Evolutionary conservation across 2,329 filamentous ascomycete species (phyloP), one percentile per base, ranked within the genome.

Genomic region (Colletotrichum lupini): DNA sequence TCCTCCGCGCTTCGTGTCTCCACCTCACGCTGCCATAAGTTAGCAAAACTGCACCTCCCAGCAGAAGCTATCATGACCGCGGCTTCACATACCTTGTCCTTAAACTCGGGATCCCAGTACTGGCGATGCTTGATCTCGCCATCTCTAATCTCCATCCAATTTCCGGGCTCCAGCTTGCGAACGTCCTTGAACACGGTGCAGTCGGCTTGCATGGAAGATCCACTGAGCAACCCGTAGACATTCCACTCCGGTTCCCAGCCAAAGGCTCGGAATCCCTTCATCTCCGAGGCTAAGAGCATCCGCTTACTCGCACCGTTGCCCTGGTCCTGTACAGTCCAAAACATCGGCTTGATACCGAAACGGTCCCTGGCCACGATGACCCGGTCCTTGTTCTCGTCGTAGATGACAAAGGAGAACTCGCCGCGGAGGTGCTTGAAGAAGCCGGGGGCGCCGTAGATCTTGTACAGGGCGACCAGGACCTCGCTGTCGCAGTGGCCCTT

Each of bases 261-360:
- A 67, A 89, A 76, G 1, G 87, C 79, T 58, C 86, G 75, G 76
- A 90, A 88, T 0, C 85, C 87, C 76, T 91, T 91, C 71, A 85
- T 84, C 77, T 91, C 89, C 0, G 87, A 81, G 6, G 87, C 87
- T 0, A 90, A 77, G 14, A 89, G 77, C 4, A 91, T 68, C 68
- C 81, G 79, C 6, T 79, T 81, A 6, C 78, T 78, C 1, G 82
- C 75, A 26, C 61, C 49, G 1, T 84, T 72, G 16, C 53, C 59
- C 1, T 64, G n/a, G n/a, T 67, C 55, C 63, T 61, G 63, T n/a
- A 67, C 16, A 0, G 87, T 89, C 79, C 85, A 90, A 69, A 88
- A 87, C 22, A 91, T 81, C 2, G 88, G 88, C 77, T 91, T 91
- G 76, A 91, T 87, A 4, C 89, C 89, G 77, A 85, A 90, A 0